phyloP scores from a whole-genome alignment of 1,139 yeast genomes.

The Sugiyamaella neomexicana region DNA sequence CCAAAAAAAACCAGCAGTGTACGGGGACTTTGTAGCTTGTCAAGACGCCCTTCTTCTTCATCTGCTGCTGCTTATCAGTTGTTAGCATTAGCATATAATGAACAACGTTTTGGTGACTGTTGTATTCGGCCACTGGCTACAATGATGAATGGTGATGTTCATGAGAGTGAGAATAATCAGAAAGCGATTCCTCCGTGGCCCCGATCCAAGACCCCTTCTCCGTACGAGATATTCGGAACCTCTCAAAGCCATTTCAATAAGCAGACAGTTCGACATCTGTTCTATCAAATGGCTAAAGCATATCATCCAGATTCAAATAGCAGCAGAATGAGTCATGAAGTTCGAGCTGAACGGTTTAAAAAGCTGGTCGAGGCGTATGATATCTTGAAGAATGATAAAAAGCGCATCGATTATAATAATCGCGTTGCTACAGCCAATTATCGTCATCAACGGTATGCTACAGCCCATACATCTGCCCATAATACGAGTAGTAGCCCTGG shows the following conservation, averaged over 20 bases:
- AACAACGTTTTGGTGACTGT: not conserved
- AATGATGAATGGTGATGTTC: not conserved
- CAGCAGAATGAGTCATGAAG: conserved; percentile 18
- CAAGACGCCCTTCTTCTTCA: not conserved
- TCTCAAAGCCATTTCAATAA: conserved; percentile 42
- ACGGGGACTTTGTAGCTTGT: not conserved
- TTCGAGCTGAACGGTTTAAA: conserved; percentile 57
- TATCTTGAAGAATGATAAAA: conserved; percentile 58
- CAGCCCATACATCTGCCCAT: not conserved
- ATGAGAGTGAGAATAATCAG: not conserved
- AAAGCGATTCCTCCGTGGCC: conserved; percentile 56
- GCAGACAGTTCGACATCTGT: conserved; percentile 52
- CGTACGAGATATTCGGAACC: conserved; percentile 70
- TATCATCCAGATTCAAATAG: conserved; percentile 74
- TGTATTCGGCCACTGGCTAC: not conserved
- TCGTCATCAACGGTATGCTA: not conserved
- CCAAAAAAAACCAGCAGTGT: not conserved
- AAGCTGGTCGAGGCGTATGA: conserved; percentile 72
- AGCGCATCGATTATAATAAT: conserved; percentile 47
- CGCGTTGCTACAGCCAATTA: conserved; percentile 2
- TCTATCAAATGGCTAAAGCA: conserved; percentile 66
- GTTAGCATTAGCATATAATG: not conserved
- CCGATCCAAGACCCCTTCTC: conserved; percentile 55
- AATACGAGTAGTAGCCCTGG: not conserved
- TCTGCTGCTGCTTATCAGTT: not conserved